Percentiles rank a stretch among this genome's conserved stretches.
Evolutionary conservation across 805 yeast species (phyloP).

Genomic region (Candida jianshihensis): DNA sequence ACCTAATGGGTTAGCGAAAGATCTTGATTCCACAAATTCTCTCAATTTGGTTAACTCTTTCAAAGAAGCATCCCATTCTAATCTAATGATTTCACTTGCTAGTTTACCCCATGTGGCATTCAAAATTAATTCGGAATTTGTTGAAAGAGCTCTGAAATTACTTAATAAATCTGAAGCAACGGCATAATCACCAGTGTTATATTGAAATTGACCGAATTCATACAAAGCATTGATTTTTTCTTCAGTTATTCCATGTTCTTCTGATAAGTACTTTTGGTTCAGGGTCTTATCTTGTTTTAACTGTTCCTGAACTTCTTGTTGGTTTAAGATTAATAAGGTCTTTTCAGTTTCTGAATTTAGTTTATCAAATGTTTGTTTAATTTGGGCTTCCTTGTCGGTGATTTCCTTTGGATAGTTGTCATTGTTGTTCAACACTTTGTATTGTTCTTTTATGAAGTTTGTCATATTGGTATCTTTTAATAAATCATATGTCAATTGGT

Average conservation of each 20-base stretch:
- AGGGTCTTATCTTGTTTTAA: slow-evolving; percentile 49
- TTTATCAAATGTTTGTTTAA: slow-evolving; percentile 30
- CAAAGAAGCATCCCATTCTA: slow-evolving; percentile 45
- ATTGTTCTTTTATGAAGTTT: slow-evolving; percentile 40
- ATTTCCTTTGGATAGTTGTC: slow-evolving; percentile 36
- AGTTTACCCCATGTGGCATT: slow-evolving; percentile 65
- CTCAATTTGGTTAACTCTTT: slow-evolving; percentile 49
- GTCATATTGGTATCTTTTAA: slow-evolving; percentile 54
- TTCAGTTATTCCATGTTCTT: slow-evolving; percentile 39
- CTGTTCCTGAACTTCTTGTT: slow-evolving; percentile 44
- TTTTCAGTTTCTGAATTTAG: slow-evolving; percentile 37
- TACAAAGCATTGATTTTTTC: slow-evolving; percentile 44
- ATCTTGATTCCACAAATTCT: slow-evolving; percentile 51
- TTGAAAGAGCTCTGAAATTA: slow-evolving; percentile 50
- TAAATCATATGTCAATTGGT: slow-evolving; percentile 42
- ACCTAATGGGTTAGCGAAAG: slow-evolving; percentile 43
- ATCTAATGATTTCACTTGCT: slow-evolving; percentile 51
- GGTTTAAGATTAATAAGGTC: slow-evolving; percentile 38
- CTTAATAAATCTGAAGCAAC: slow-evolving; percentile 52
- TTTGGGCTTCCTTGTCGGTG: slow-evolving; percentile 31
- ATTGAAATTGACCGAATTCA: slow-evolving; percentile 55
- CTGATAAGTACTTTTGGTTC: slow-evolving; percentile 40
- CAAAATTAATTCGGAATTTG: slow-evolving; percentile 40
- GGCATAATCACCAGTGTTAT: slow-evolving; percentile 55
- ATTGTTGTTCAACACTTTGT: slow-evolving; percentile 33